Evolutionary conservation across 495 filamentous ascomycete species (phyloP).

Genomic region (Aspergillus bertholletiae): DNA sequence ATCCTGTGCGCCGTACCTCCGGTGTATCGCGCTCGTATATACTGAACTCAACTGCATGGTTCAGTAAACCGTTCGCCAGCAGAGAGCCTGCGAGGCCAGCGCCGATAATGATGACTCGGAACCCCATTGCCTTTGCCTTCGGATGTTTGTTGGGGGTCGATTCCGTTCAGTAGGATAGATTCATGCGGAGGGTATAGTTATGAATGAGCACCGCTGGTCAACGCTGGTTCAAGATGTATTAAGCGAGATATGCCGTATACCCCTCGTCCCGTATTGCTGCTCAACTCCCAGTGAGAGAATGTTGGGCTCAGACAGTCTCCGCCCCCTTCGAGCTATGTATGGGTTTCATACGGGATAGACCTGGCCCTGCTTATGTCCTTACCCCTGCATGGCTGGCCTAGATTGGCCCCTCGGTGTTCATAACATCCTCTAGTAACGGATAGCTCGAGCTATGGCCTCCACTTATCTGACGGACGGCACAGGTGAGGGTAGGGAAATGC

Average conservation of each 20-base stretch:
- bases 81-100: background rate
- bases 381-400: background rate
- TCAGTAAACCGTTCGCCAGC: background rate
- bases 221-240: too few species aligned
- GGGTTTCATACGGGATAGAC: too few species aligned
- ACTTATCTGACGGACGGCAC: background rate
- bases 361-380: background rate
- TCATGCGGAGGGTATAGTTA: background rate
- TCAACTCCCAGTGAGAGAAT: background rate
- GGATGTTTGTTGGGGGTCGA: background rate
- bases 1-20: background rate
- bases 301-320: too few species aligned
- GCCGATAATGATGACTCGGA: background rate
- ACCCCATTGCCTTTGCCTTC: too few species aligned
- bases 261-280: background rate
- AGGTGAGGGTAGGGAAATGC: background rate
- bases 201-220: too few species aligned
- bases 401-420: background rate
- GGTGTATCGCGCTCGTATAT: background rate
- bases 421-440: background rate
- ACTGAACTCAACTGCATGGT: background rate
- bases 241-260: background rate
- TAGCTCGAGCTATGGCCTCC: background rate
- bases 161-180: background rate
- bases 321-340: too few species aligned